phyloP scores from a whole-genome alignment of 202 grass and related monocot genomes.

The Carex sylvatica region DNA sequence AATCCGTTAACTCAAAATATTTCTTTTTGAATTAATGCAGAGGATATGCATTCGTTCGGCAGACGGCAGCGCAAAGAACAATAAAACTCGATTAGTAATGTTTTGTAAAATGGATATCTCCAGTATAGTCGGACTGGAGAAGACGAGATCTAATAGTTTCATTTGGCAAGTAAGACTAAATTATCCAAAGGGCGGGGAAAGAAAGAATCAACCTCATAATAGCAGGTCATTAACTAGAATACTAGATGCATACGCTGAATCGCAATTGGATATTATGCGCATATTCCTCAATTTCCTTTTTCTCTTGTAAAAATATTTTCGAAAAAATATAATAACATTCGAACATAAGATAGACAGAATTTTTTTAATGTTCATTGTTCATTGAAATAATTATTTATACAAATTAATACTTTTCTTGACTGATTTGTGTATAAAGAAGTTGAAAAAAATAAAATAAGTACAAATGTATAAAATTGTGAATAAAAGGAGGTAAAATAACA shows the following conservation, averaged over 20 bases:
- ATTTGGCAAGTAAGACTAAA: not conserved
- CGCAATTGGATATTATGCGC: not conserved
- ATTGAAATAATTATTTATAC: too few species aligned
- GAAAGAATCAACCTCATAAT: not conserved
- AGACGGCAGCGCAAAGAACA: not conserved
- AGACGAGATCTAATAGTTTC: not conserved
- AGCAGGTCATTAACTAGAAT: not conserved
- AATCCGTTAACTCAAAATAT: too few species aligned
- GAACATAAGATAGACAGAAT: too few species aligned
- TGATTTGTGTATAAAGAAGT: too few species aligned
- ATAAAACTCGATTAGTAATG: not conserved
- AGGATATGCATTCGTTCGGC: too few species aligned
- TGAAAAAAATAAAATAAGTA: too few species aligned
- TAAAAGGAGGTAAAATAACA: too few species aligned
- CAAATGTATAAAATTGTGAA: too few species aligned
- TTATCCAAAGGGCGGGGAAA: not conserved
- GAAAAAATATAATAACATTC: too few species aligned
- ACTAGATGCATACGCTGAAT: not conserved
- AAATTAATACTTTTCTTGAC: too few species aligned
- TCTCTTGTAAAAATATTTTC: not conserved
- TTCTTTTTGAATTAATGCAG: too few species aligned
- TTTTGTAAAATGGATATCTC: not conserved
- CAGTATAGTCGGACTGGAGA: not conserved
- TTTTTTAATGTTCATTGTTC: too few species aligned
- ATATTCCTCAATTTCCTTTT: not conserved